Evolutionary conservation across 2,329 filamentous ascomycete species (phyloP), one percentile per base, ranked within the genome.

Genomic region (Cyclaneusma minus): DNA sequence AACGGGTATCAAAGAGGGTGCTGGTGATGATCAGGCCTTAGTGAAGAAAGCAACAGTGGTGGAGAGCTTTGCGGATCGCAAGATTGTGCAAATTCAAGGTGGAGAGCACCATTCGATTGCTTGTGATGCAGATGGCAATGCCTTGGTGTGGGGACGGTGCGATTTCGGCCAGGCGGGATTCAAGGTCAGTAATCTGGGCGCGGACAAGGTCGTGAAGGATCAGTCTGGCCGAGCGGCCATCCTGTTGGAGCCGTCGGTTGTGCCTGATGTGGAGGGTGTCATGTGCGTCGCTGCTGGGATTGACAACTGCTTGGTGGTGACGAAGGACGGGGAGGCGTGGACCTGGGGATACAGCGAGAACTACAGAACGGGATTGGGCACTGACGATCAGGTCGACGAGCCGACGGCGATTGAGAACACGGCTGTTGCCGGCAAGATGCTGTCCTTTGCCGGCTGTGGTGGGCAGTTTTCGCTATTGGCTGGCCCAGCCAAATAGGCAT

Each of bases 341-440:
- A 69, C 68, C 3, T 89, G 80, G 80, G 81, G 81, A 3, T 87
- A 87, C 56, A 77, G 68, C 8, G 69, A 68, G 24, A 83, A 77
- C 42, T 85, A 82, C 50, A 80, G 87, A 54, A 83, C 78, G 4
- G 81, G 81, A 7, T 73, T 74, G 40, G 80, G 79, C 21, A 73
- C 64, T 2, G 69, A 69, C n/a, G 80, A 89, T 25, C 83, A 93
- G 40, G 65, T 93, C 16, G 64, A 76, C 38, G 62, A 68, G 13
- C 82, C 85, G 0, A 89, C 78, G 0, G 43, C 75, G 25, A 80
- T 94, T 29, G 79, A 91, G 43, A 93, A 93, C 56, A 79, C 74
- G 8, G 84, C 83, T 21, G 68, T 89, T 15, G 65, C 72, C 16
- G 80, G 69, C 21, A 74, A 77, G 53, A 71, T 74, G 49, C 62